These are phyloP conservation scores for Agastache rugosa DNA, from an alignment of 257 asterid genomes.

Conservation along the genomic window DNA sequence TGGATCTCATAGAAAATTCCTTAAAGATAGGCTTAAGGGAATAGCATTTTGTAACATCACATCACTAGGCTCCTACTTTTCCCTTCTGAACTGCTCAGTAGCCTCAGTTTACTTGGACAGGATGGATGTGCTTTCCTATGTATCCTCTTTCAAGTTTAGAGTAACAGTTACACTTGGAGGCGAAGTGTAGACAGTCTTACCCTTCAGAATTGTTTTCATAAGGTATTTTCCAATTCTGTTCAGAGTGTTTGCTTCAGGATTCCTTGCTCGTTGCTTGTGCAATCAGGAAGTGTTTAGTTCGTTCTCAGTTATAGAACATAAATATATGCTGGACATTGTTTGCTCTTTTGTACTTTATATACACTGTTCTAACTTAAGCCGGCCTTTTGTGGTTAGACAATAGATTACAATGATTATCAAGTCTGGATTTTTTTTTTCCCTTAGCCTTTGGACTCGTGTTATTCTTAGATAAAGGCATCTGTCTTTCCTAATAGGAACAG, in stretches of 20 bases:
- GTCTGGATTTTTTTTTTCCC: background rate
- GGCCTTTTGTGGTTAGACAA: slow-evolving; percentile 26
- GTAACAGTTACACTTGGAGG: slow-evolving; percentile 14
- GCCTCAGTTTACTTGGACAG: slow-evolving; percentile 10
- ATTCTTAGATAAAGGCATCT: slow-evolving; percentile 1
- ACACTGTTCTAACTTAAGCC: background rate
- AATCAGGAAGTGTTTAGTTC: slow-evolving; percentile 15
- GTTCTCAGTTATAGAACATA: background rate
- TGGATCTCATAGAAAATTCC: slow-evolving; percentile 6
- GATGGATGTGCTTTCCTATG: slow-evolving; percentile 6
- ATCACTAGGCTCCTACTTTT: background rate
- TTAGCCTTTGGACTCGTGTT: slow-evolving; percentile 13
- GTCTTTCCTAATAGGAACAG: background rate
- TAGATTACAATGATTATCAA: background rate
- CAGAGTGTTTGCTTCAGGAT: background rate
- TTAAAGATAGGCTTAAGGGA: background rate
- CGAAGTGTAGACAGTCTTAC: background rate
- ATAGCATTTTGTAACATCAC: slow-evolving; percentile 6
- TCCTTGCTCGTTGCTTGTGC: slow-evolving; percentile 11
- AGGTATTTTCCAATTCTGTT: background rate
- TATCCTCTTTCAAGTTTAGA: background rate
- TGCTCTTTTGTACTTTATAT: background rate
- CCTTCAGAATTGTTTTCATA: background rate
- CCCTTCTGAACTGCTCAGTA: slow-evolving; percentile 14
- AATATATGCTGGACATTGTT: background rate